Base-by-base conservation (phyloP, 2,329 filamentous ascomycete species). In the Graphilbum sp. region DNA sequence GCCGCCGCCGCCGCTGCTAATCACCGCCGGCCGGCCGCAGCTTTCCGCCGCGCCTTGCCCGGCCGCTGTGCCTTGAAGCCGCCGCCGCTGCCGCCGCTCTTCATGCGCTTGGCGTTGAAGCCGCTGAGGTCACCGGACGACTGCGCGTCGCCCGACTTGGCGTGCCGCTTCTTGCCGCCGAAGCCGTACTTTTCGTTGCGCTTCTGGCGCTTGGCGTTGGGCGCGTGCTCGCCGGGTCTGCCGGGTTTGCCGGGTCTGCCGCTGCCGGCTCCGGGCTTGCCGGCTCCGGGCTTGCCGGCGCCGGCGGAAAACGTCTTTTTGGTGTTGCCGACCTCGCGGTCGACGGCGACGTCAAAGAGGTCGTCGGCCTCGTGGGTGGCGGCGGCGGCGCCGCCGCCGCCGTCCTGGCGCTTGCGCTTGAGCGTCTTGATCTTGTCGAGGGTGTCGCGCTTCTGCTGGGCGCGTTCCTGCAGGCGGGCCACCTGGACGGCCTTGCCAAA, bases 401-500 rank as follows among this genome's bases (percentile, higher is more conserved):
- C 72, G 52, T 82, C 81, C 66, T 85, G 79, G 46, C 88, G 85
- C 69, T 95, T 98, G 66, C 87, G 75, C 75, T 98, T 98, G 50
- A 98, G 64, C 21, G 74, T 71, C 62, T 87, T 86, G 54, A 98
- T 95, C 70, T 95, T 95, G 50, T 96, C 90, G 46, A 98, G 64
- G 4, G 86, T 93, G 45, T 92, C 83, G 50, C 75, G 77, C 77
- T 95, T 95, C 53, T 78, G 79, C 69, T 92, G 93, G 36, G 83
- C 76, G 35, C 90, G 70, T 70, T 98, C 88, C 62, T 96, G 88
- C 57, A 93, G 63, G 67, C 94, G 95, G 42, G 87, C 87, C 43
- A 94, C 75, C 66, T 98, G 90, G 38, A 96, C 90, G 58, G 93
- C 84, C 66, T 98, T 98, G 56, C 90, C 90, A 56, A 96, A 98